Base-by-base conservation (phyloP, 148 eudicot genomes). In the Cornus kousa region DNA sequence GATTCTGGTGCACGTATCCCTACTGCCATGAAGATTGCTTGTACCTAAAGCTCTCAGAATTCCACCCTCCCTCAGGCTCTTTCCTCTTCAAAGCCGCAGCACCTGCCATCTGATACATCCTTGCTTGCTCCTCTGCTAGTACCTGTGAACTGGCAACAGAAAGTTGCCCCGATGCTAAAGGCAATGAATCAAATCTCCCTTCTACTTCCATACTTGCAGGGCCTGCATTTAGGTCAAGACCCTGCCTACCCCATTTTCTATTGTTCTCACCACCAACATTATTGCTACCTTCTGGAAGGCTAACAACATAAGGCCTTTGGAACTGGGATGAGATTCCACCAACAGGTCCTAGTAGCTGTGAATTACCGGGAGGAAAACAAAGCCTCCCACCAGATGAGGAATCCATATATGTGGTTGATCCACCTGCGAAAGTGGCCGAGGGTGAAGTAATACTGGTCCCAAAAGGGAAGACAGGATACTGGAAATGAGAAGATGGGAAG, bases 11-110 rank as follows among this genome's bases (percentile, higher is more conserved):
- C 66, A 70, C 31, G 22, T 59, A 57, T 50, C 67, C 76, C 80
- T 83, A 90, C 84, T 87, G 94, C 96, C 96, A 90, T n/a, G 94
- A 86, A 57, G 91, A 81, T 65, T 89, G 97, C 82, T 86, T 93
- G 83, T 71, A 86, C 85, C 87, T 87, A 79, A 85, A 79, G 81
- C 85, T 87, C 65, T 95, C 94, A 67, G 83, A 28, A 55, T 85
- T 87, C 93, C 93, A 86, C 23, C 93, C 93, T 33, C 97, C 92
- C 7, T 94, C 97, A 6, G 92, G 97, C 67, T 95, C 99, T 80
- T 89, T 91, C 80, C 97, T 90, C 82, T 92, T 93, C 79, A 86
- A 13, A 50, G 81, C 28, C 28, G 28, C 78, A 70, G 92, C 89
- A 76, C 94, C 88, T 23, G 87, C 82, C 84, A 87, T 74, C 57